These are phyloP conservation scores for Nannizzia gypsea DNA, from an alignment of 2,329 filamentous ascomycete species.

Conservation along the genomic window DNA sequence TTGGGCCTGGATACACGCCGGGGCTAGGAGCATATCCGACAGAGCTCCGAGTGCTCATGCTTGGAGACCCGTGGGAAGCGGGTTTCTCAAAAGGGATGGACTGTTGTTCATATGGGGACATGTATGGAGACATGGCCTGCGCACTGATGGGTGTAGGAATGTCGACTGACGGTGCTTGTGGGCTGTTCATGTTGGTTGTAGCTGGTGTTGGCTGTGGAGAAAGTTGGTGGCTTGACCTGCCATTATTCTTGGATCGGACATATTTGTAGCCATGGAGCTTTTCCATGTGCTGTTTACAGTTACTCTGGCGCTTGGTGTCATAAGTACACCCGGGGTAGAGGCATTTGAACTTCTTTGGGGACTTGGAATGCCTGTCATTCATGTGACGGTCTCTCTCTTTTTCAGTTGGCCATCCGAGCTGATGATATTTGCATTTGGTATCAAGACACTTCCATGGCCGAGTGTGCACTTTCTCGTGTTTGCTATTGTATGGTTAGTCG, in stretches of 20 bases:
- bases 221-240: slow-evolving; percentile 25
- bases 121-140: slow-evolving; percentile 19
- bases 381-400: slow-evolving; percentile 94
- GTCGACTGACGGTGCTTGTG: slow-evolving; percentile 44
- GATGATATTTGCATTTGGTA: slow-evolving; percentile 74
- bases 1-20: background rate
- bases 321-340: slow-evolving; percentile 75
- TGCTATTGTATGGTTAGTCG: slow-evolving; percentile 33
- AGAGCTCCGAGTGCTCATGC: background rate
- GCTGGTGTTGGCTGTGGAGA: slow-evolving; percentile 35
- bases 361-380: slow-evolving; percentile 85
- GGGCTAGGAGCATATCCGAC: background rate
- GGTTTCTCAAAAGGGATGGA: background rate
- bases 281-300: slow-evolving; percentile 99
- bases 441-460: slow-evolving; percentile 89
- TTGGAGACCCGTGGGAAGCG: background rate
- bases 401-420: slow-evolving; percentile 88
- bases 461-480: slow-evolving; percentile 96
- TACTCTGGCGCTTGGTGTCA: slow-evolving; percentile 88
- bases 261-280: slow-evolving; percentile 90
- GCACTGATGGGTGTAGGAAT: slow-evolving; percentile 39
- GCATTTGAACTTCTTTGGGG: slow-evolving; percentile 74
- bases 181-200: slow-evolving; percentile 52
- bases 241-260: slow-evolving; percentile 82
- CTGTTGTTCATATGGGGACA: slow-evolving; percentile 17